Evolutionary conservation across 2,329 filamentous ascomycete species (phyloP).

Genomic region (Xylariaceae sp.): DNA sequence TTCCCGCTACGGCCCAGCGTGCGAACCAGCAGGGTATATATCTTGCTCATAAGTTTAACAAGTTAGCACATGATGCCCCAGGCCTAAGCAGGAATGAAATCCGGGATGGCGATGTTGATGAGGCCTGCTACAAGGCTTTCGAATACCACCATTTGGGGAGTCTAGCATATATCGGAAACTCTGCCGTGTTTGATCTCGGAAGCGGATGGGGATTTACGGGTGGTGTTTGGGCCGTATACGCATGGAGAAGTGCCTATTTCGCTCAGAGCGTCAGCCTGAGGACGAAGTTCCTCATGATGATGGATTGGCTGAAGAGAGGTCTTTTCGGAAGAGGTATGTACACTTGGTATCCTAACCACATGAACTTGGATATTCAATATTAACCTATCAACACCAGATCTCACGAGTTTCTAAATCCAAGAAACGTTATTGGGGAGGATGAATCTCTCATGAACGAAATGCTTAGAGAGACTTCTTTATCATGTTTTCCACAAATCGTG

Average conservation of each 20-base stretch:
- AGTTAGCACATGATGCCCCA: constrained; percentile 70
- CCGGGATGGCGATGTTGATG: constrained; percentile 82
- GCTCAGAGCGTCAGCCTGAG: constrained; percentile 92
- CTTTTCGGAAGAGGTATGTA: constrained; percentile 87
- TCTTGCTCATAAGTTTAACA: constrained; percentile 89
- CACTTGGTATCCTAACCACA: background rate
- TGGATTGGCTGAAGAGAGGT: constrained; percentile 98
- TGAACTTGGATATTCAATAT: background rate
- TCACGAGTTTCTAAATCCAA: constrained; percentile 28
- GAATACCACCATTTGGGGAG: constrained; percentile 89
- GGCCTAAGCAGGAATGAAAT: constrained; percentile 76
- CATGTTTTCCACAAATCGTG: background rate
- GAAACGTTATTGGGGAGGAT: background rate
- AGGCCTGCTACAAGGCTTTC: constrained; percentile 88
- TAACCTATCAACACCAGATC: constrained; percentile 20
- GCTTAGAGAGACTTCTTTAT: background rate
- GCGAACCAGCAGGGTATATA: constrained; percentile 95
- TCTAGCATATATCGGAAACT: constrained; percentile 92
- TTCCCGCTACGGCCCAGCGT: constrained; percentile 92
- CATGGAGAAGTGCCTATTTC: constrained; percentile 96
- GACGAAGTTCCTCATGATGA: constrained; percentile 81
- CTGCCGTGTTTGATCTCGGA: constrained; percentile 85
- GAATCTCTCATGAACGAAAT: background rate
- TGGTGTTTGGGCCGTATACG: constrained; percentile 86
- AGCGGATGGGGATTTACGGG: constrained; percentile 73